These are phyloP conservation scores for Elsinoe australis DNA, from an alignment of 2,329 filamentous ascomycete species.

Conservation along the genomic window DNA sequence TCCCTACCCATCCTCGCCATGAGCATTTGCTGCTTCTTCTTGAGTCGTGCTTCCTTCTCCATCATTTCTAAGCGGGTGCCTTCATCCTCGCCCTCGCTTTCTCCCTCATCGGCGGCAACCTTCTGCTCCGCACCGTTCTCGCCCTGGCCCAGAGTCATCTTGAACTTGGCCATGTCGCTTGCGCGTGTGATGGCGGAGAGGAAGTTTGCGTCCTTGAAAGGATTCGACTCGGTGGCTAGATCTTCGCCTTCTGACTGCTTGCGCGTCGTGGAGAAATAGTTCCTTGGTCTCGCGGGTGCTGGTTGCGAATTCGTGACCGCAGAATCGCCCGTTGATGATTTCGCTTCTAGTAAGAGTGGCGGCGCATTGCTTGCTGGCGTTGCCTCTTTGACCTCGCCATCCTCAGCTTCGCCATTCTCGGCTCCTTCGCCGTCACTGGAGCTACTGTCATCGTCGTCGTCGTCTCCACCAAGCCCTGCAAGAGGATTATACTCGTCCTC, in stretches of 20 bases:
- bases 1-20: slow-evolving; percentile 67
- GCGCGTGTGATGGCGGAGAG: slow-evolving; percentile 81
- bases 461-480: slow-evolving; percentile 44
- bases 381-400: slow-evolving; percentile 18
- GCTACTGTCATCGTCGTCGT: slow-evolving; percentile 34
- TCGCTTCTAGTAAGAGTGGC: too few species aligned
- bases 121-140: slow-evolving; percentile 34
- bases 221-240: slow-evolving; percentile 20
- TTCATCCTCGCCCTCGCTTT: slow-evolving; percentile 40
- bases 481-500: slow-evolving; percentile 55
- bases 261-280: slow-evolving; percentile 32
- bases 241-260: slow-evolving; percentile 19
- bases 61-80: slow-evolving; percentile 36
- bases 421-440: slow-evolving; percentile 28
- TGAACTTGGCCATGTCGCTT: slow-evolving; percentile 35
- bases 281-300: slow-evolving; percentile 22
- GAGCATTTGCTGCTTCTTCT: slow-evolving; percentile 52
- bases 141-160: slow-evolving; percentile 31
- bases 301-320: slow-evolving; percentile 6
- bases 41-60: slow-evolving; percentile 57
- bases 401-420: slow-evolving; percentile 33
- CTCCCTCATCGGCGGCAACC: slow-evolving; percentile 37
- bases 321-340: slow-evolving; percentile 4
- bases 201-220: slow-evolving; percentile 64
- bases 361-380: slow-evolving; percentile 12